Evolutionary conservation across 345 rosid genomes (phyloP).

Genomic region (Syzygium oleosum): DNA sequence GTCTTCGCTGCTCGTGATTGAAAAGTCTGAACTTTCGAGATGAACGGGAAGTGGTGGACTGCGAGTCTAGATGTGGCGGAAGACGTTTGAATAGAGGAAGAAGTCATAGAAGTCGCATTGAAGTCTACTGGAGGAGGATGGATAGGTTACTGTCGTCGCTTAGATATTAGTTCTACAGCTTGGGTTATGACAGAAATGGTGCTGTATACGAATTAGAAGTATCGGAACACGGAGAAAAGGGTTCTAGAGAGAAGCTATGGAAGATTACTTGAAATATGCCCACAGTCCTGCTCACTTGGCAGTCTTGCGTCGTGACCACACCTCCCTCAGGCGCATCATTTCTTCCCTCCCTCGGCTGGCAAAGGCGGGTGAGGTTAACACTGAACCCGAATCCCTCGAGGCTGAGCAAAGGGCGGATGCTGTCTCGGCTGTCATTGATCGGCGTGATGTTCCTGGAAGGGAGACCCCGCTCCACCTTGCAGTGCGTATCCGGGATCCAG

Average conservation of each 20-base stretch:
- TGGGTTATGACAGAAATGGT: background rate
- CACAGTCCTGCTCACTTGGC: constrained; percentile 94
- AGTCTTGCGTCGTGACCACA: constrained; percentile 66
- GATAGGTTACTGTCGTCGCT: background rate
- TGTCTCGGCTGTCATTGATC: constrained; percentile 59
- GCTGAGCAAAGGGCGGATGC: constrained; percentile 77
- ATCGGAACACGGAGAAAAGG: background rate
- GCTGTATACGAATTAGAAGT: background rate
- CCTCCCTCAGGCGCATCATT: constrained; percentile 53
- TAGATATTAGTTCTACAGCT: background rate
- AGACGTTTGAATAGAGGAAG: background rate
- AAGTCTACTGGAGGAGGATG: background rate
- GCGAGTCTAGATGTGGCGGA: background rate
- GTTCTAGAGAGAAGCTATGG: constrained; percentile 35
- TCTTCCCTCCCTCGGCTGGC: constrained; percentile 57
- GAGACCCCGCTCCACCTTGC: constrained; percentile 99
- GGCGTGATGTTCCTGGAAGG: constrained; percentile 88
- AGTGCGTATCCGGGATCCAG: constrained; percentile 70
- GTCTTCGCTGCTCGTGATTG: background rate
- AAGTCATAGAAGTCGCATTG: background rate
- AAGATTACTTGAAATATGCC: constrained; percentile 57
- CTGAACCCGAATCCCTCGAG: constrained; percentile 67
- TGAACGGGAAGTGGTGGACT: background rate
- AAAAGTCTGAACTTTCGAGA: background rate
- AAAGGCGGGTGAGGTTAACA: constrained; percentile 78